phyloP scores from a whole-genome alignment of 352 stramenopile species.

The Saprolegnia diclina region DNA sequence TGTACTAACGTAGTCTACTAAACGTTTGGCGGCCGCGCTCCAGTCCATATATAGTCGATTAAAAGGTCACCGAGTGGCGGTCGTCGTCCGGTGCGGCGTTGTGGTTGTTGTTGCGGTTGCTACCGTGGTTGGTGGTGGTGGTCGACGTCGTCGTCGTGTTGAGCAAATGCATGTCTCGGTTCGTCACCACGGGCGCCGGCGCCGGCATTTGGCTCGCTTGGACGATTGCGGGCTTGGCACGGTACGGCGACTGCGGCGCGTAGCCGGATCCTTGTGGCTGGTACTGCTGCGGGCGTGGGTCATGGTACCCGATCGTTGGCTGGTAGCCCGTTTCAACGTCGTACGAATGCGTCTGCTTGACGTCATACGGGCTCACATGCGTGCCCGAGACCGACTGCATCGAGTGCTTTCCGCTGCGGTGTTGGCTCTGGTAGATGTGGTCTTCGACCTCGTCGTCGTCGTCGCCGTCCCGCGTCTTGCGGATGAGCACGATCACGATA shows the following conservation, averaged over 20 bases:
- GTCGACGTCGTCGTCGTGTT: not conserved
- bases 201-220: not conserved
- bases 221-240: not conserved
- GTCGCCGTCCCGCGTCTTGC: constrained; percentile 16
- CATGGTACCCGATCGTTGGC: constrained; percentile 4
- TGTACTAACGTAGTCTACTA: no score
- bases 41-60: not conserved
- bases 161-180: constrained; percentile 8
- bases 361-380: constrained; percentile 12
- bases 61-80: constrained; percentile 8
- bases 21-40: no score
- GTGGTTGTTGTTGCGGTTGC: no score
- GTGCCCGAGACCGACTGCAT: constrained; percentile 10
- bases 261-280: not conserved
- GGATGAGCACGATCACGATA: constrained; percentile 20
- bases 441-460: constrained; percentile 27
- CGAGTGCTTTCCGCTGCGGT: constrained; percentile 12
- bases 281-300: not conserved
- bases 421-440: constrained; percentile 16
- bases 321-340: constrained; percentile 9
- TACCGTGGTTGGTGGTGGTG: no score
- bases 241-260: constrained; percentile 5
- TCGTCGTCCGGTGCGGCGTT: not conserved
- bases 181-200: not conserved
- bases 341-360: constrained; percentile 12